Conservation (phyloP, 208 protist species). For the Trypanosoma cruzi region DNA sequence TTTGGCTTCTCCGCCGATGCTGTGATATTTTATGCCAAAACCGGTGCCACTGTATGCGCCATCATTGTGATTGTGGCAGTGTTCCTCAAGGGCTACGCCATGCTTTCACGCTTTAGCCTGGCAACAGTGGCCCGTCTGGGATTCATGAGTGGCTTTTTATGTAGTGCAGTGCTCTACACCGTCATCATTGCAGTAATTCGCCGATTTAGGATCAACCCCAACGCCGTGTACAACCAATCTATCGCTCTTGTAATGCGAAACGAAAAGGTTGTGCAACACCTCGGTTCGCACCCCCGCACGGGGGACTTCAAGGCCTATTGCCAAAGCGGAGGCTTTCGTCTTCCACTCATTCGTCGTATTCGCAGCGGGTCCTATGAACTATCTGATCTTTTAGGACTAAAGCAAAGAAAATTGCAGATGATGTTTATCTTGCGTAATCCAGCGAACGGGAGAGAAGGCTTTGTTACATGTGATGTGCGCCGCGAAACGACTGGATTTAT, state of each 20-base stretch:
- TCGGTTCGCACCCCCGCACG: constrained; percentile 80
- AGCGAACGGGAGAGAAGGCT: constrained; percentile 59
- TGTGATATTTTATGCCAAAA: constrained; percentile 85
- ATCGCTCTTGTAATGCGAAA: constrained; percentile 88
- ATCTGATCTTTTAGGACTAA: constrained; percentile 77
- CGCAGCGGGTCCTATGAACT: constrained; percentile 88
- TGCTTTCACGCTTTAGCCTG: constrained; percentile 73
- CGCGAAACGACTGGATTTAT: constrained; percentile 77
- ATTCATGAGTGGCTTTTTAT: constrained; percentile 80
- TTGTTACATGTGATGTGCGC: constrained; percentile 84
- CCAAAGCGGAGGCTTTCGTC: constrained; percentile 73
- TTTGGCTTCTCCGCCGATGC: constrained; percentile 82
- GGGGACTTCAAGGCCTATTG: constrained; percentile 86
- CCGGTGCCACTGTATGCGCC: constrained; percentile 33
- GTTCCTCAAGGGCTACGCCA: constrained; percentile 81
- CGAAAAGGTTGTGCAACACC: constrained; percentile 73
- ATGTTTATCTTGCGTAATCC: constrained; percentile 84
- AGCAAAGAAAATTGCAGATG: constrained; percentile 85
- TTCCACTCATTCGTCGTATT: constrained; percentile 82
- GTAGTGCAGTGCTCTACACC: constrained; percentile 67
- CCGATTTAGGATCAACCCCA: constrained; percentile 76
- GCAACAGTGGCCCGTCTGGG: constrained; percentile 82
- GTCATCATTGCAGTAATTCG: constrained; percentile 48
- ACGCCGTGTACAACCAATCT: constrained; percentile 90
- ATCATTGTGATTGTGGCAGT: constrained; percentile 51